Percentiles rank a stretch among this genome's conserved stretches.
These are phyloP conservation scores for Dichomitus squalens DNA, from an alignment of 1,284 basidiomycete species.

Conservation along the genomic window DNA sequence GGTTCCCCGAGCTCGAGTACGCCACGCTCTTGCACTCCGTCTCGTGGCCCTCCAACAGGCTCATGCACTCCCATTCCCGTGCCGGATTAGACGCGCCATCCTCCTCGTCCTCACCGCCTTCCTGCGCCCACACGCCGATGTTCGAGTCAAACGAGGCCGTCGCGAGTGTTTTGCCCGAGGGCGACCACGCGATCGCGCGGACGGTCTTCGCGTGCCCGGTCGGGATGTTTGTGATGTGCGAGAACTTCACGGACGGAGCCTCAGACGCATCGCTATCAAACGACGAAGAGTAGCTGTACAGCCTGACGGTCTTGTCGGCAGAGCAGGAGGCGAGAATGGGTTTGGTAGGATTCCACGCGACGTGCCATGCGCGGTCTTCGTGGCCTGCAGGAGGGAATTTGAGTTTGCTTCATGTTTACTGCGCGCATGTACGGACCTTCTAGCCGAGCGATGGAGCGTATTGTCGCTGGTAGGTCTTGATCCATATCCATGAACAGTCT, in stretches of 20 bases:
- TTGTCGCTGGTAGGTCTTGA: not conserved
- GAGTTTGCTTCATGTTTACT: conserved; percentile 23
- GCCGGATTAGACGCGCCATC: conserved; percentile 40
- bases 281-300: conserved; percentile 70
- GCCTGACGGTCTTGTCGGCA: conserved; percentile 88
- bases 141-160: conserved; percentile 96
- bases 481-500: not conserved
- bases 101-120: conserved; percentile 45
- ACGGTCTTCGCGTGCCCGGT: conserved; percentile 94
- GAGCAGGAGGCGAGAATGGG: conserved; percentile 92
- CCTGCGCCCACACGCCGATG: conserved; percentile 90
- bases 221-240: conserved; percentile 61
- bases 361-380: conserved; percentile 85
- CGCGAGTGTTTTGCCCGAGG: conserved; percentile 86
- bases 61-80: conserved; percentile 85
- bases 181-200: conserved; percentile 89
- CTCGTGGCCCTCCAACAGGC: conserved; percentile 93
- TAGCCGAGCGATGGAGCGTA: not conserved
- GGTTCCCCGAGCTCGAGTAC: conserved; percentile 78
- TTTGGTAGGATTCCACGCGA: conserved; percentile 90
- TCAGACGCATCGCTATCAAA: conserved; percentile 24
- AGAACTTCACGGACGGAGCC: conserved; percentile 44
- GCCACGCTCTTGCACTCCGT: conserved; percentile 96
- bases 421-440: not conserved
- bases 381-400: conserved; percentile 55